Evolutionary conservation across 1,139 yeast species (phyloP), one percentile per base, ranked within the genome.

Genomic region (Pichia sp.): DNA sequence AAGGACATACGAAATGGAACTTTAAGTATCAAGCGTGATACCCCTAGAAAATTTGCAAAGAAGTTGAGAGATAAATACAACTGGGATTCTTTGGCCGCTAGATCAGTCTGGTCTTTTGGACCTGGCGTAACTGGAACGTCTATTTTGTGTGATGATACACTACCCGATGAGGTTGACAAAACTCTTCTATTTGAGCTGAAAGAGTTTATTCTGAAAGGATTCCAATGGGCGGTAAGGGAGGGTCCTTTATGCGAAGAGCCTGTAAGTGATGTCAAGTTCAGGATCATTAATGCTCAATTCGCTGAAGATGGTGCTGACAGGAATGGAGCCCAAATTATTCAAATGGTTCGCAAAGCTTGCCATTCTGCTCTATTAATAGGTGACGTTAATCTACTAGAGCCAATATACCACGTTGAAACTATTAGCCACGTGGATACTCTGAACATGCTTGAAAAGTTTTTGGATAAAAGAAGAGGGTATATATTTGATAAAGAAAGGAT

Each of bases 171-270:
- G 58, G 84, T 84, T 1, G 87, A 88, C 64, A 81, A 83, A 63
- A 70, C 71, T 17, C 57, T 74, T n/a, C 67, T 90, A 27, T 61
- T 65, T 3, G 57, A 74, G 0, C 74, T 79, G 29, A 84, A 81
- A 58, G 82, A 79, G 5, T 73, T 83, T 1, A 76, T 93, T 0
- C 71, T 75, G 6, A 84, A 84, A 60, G 99, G 98, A 0, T 93
- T 92, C 70, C 79, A 80, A 63, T 89, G 97, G 95, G 85, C 87
- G 9, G 76, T 81, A 0, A 76, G 83, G 55, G 97, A 90, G 63
- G 99, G 99, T 0, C 99, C 99, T 0, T 72, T 95, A 31, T 84
- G 96, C 60, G 96, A 87, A 58, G 97, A 91, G 66, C 86, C 89
- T 0, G 77, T 95, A 2, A 74, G 89, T 55, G 80, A 84, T 55